phyloP scores from a whole-genome alignment of 306 rosid species.

The Astragalus membranaceus region DNA sequence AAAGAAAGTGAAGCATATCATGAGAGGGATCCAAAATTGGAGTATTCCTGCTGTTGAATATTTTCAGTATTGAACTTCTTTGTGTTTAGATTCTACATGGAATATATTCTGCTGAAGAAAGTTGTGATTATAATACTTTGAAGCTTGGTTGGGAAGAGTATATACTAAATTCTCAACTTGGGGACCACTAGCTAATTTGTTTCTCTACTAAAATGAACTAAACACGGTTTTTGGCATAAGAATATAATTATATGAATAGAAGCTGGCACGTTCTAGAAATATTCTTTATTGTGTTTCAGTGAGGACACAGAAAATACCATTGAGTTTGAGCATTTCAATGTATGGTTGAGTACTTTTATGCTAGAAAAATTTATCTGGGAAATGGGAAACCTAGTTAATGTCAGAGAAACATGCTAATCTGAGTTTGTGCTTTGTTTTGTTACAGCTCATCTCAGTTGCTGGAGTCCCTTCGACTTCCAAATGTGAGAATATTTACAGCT shows the following conservation, averaged over 20 bases:
- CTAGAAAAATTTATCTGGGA: neutral
- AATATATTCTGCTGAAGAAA: constrained; percentile 39
- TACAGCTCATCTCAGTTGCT: constrained; percentile 90
- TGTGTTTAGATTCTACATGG: constrained; percentile 42
- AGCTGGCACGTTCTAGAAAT: neutral
- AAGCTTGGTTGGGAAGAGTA: constrained; percentile 27
- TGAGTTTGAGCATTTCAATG: constrained; percentile 15
- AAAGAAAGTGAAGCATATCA: constrained; percentile 34
- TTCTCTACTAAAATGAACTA: constrained; percentile 27
- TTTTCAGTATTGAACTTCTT: constrained; percentile 28
- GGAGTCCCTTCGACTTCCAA: constrained; percentile 86
- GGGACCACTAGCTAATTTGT: constrained; percentile 32
- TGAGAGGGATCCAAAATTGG: constrained; percentile 23
- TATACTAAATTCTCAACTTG: constrained; percentile 36
- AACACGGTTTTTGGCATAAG: constrained; percentile 26
- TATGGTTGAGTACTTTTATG: constrained; percentile 18
- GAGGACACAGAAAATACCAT: neutral
- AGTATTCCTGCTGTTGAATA: constrained; percentile 15
- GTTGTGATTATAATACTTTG: constrained; percentile 19
- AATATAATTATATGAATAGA: constrained; percentile 22
- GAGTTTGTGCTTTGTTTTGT: constrained; percentile 32
- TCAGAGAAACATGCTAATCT: constrained; percentile 17
- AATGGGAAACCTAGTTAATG: neutral
- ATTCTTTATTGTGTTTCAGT: constrained; percentile 1
- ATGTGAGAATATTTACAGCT: constrained; percentile 44